Evolutionary conservation across 306 rosid species (phyloP), one percentile per base, ranked within the genome.

Genomic region (Myrica gale): DNA sequence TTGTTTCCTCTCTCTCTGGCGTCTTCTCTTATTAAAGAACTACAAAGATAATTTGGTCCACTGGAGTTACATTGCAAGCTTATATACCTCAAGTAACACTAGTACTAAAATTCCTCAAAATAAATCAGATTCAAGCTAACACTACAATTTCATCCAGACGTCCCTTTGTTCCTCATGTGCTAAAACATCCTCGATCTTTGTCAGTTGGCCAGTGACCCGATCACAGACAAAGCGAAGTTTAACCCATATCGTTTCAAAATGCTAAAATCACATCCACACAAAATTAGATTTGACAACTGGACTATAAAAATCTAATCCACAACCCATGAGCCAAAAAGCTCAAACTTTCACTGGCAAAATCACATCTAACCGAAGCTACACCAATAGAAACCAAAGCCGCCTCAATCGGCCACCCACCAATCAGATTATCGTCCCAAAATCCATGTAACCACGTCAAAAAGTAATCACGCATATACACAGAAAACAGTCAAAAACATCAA

Each of bases 341-440:
- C 68, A 67, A 2, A 69, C 44, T 48, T 69, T 19, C 13, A 66
- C 44, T 5, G 70, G n/a, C 3, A 7, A 74, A 44, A 73, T 9
- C 48, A 37, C 68, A 43, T 19, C 32, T 44, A 54, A 55, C 52
- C 56, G 44, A 20, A 72, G 43, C 21, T 23, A 19, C 44, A 55
- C 50, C 73, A 61, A 23, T 5, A 32, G 6, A 15, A 81, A 62
- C 52, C 53, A 79, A 67, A 73, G 77, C 68, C 79, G 46, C 19
- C 72, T 57, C 75, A 55, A 58, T 73, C 39, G 43, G 1, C 58
- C 48, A 72, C 44, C 71, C 42, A 47, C 52, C 72, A 73, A 67
- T 7, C 19, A 51, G 55, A 37, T 51, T 76, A 80, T 79, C 78
- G 57, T 75, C 74, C 61, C 46, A 73, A 71, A 63, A 39, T 10